Evolutionary conservation across 2,329 filamentous ascomycete species (phyloP), one percentile per base, ranked within the genome.

Genomic region (Aspergillus flavus): DNA sequence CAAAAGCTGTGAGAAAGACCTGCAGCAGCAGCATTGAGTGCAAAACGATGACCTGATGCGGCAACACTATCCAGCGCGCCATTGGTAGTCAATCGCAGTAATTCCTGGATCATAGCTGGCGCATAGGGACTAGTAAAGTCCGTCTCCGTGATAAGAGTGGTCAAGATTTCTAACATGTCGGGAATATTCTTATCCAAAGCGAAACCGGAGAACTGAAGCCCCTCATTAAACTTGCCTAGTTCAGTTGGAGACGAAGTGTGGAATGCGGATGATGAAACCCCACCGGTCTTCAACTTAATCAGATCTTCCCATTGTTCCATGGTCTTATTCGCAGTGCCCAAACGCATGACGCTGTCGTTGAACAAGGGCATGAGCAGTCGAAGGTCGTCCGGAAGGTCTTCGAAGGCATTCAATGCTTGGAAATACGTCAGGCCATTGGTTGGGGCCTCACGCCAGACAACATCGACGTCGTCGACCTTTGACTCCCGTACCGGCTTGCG

Each of bases 391-490:
- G 94, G 93, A 16, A 99, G 81, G 64, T 91, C 87, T 52, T 92
- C 85, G 60, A 98, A 83, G 0, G 87, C 85, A 74, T 96, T 93
- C 76, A 98, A 87, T 3, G 93, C 93, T 63, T 94, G 90, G 82
- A 99, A 97, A 76, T 99, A 99, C 1, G 94, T 98, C 63, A 99
- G 81, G 0, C 95, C 95, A 71, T 99, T 99, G 0, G 95, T 99
- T 2, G 93, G 91, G 9, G 94, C 93, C 77, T 96, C 92, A 57
- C 91, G 89, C 93, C 94, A 97, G 71, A 97, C 92, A 4, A 95
- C 87, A 53, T 90, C 87, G 46, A 90, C 86, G 43, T 86, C 84
- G 48, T 87, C 85, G 11, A 91, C 76, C 12, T 82, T 80, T 45
- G 81, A 83, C 67, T 87, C 81, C 23, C 84, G 81, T 28, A 88